phyloP scores from a whole-genome alignment of 2,329 filamentous ascomycete species.

The Claviceps arundinis region DNA sequence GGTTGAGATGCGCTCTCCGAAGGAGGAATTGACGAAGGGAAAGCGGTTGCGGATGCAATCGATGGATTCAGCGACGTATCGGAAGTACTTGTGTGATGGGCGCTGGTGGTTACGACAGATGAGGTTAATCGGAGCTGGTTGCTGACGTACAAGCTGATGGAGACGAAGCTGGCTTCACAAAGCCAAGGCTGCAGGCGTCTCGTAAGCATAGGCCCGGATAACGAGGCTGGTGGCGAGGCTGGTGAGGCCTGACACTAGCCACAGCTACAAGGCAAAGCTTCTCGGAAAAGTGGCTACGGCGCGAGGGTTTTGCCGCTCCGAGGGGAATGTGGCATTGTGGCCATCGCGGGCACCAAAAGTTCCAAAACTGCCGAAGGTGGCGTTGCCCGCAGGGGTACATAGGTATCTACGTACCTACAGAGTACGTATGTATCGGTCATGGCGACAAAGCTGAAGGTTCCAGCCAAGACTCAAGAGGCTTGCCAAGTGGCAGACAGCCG shows the following conservation, averaged over 20 bases:
- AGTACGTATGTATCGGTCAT: no score
- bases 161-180: slow-evolving; percentile 8
- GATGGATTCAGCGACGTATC: no score
- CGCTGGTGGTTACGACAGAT: slow-evolving; percentile 1
- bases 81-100: background rate
- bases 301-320: slow-evolving; percentile 10
- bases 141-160: slow-evolving; percentile 1
- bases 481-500: no score
- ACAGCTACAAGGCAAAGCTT: background rate
- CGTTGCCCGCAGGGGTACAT: background rate
- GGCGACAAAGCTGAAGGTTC: no score
- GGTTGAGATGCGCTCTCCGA: slow-evolving; percentile 18
- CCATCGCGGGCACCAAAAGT: no score
- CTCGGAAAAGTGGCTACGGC: slow-evolving; percentile 3
- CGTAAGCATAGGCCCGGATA: slow-evolving; percentile 10
- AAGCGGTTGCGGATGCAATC: background rate
- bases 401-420: no score
- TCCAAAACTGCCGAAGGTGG: background rate
- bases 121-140: background rate
- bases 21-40: background rate
- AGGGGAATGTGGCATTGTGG: background rate
- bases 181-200: slow-evolving; percentile 10
- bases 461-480: no score
- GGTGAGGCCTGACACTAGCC: background rate
- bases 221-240: background rate